Evolutionary conservation across 2,329 filamentous ascomycete genomes (phyloP).

Genomic region (Ophiocordyceps camponoti-saundersi): DNA sequence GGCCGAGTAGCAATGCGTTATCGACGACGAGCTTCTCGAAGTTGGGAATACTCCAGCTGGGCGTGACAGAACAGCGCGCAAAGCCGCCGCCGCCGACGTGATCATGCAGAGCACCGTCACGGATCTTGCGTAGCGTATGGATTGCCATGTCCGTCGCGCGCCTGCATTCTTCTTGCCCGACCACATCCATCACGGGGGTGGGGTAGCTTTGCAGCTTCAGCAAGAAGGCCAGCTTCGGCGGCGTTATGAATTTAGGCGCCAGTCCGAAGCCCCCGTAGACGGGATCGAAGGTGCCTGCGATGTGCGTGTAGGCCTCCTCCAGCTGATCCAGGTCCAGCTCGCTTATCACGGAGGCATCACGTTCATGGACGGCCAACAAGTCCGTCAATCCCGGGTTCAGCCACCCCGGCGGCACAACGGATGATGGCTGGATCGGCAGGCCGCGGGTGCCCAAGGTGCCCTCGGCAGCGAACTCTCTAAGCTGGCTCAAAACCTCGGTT

Average conservation of each 20-base stretch:
- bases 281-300: constrained; percentile 63
- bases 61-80: constrained; percentile 69
- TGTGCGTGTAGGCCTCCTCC: constrained; percentile 75
- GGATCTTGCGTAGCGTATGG: constrained; percentile 61
- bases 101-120: constrained; percentile 35
- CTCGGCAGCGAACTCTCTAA: constrained; percentile 78
- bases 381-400: neutral
- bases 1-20: constrained; percentile 67
- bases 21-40: constrained; percentile 97
- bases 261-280: constrained; percentile 64
- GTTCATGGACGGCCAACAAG: constrained; percentile 4
- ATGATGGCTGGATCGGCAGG: constrained; percentile 12
- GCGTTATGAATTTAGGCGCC: constrained; percentile 80
- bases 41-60: constrained; percentile 85
- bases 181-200: constrained; percentile 59
- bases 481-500: constrained; percentile 61
- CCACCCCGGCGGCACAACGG: constrained; percentile 5
- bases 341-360: constrained; percentile 30
- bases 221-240: constrained; percentile 69
- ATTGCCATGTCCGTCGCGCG: constrained; percentile 65
- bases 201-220: constrained; percentile 59
- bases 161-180: constrained; percentile 64
- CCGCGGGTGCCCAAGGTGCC: constrained; percentile 46
- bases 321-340: constrained; percentile 77
- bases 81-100: constrained; percentile 38